Evolutionary conservation across 2,329 filamentous ascomycete species (phyloP), one percentile per base, ranked within the genome.

Genomic region (Phaeophleospora eucalypticola): DNA sequence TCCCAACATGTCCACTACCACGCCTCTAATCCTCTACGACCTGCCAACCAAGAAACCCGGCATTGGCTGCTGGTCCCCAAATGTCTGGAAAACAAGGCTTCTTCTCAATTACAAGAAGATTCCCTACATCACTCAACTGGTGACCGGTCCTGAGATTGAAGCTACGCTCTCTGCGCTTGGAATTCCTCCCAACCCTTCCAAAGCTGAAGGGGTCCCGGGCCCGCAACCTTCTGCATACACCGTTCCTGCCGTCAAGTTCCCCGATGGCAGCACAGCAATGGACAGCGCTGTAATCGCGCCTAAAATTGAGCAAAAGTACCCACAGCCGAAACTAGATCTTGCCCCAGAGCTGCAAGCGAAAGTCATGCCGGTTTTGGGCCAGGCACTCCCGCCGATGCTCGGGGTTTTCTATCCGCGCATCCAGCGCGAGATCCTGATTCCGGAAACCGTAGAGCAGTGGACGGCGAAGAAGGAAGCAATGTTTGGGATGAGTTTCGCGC

Each of bases 61-160:
- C 16, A 64, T 69, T 37, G 67, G 66, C 8, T 60, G 69, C 43
- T 87, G 84, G 84, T 84, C 82, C 1, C 67, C 77, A 38, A 87
- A 87, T 61, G 78, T 83, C 0, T 87, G 82, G 83, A 86, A 84
- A 66, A 80, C 82, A 83, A 81, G 84, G 2, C 65, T 87, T 45
- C 65, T 87, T 45, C 51, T 58, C 17, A 58, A 58, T 46, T 58
- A 52, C 51, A 58, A 58, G 36, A 38, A 41, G 9, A 47, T 58
- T 27, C 48, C 55, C 4, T 58, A 58, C 53, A 51, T 32, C 14
- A 54, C 55, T 10, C 20, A 41, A 16, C 56, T 40, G 39, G 24
- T 58, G 35, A 40, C 36, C 10, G 41, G 54, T 38, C 33, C 35
- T 10, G 45, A 54, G 2, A 51, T 58, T 17, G 51, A 36, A 16